Base-by-base conservation (phyloP, 2,329 filamentous ascomycete genomes). In the Whalleya microplaca region DNA sequence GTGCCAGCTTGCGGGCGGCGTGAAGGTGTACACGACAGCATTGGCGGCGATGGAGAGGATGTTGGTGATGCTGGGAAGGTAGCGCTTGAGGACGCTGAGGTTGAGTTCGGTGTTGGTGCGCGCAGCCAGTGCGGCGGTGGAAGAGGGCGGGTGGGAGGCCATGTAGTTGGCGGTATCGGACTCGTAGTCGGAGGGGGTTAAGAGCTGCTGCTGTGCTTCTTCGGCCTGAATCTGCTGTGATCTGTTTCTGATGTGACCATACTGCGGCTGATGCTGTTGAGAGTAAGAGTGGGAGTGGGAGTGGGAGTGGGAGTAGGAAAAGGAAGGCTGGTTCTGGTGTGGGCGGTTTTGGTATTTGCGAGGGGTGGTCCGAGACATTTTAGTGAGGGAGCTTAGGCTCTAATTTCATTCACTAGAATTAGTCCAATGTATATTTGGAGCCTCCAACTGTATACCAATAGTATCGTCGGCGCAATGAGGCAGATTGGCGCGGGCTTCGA, bases 21-120 rank as follows among this genome's bases (percentile, higher is more conserved):
- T 55, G 76, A 96, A 95, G 46, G 83, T 84, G 79, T 97, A 98
- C 64, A 97, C 83, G 37, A 95, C 91, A 21, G 90, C 90, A 68
- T 94, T 96, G 29, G 90, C 88, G 5, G 92, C 92, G 64, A 95
- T 89, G 61, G 89, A 88, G 62, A 92, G 80, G 69, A 97, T 92
- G 50, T 81, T 78, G 56, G 80, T 79, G 62, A 97, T 85, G 55
- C 84, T 82, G 29, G 92, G 90, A 56, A 91, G 84, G 76, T 96
- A 91, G 64, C 92, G 90, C 56, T 84, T 87, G 37, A 98, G 82
- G 41, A 97, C 94, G 47, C 85, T 81, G 63, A 96, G 82, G 78
- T 98, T 98, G 69, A 98, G 87, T 64, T 96, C 89, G 53, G 89
- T 90, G 73, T 93, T 95, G 61, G 88, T 88, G 63, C 90, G 87